These are phyloP conservation scores for Acanthamoeba lenticulata DNA, from an alignment of 208 protist species.

Conservation along the genomic window DNA sequence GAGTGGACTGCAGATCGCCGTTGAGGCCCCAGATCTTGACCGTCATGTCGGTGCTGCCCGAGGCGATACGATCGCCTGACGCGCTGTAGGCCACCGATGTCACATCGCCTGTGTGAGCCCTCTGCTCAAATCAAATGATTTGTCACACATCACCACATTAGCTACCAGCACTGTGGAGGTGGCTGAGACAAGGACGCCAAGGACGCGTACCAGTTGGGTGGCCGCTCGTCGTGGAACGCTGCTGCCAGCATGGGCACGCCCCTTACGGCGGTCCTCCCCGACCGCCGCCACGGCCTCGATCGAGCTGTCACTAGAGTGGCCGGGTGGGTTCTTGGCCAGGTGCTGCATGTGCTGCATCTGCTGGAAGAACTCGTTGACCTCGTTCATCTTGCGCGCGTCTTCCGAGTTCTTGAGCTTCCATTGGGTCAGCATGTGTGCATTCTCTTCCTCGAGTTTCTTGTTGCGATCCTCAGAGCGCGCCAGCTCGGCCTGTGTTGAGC, in stretches of 20 bases:
- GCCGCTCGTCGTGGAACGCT: neutral
- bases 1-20: conserved; percentile 13
- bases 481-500: neutral
- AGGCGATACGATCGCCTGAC: neutral
- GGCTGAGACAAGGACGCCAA: neutral
- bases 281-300: too few species aligned
- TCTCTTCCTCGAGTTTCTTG: conserved; percentile 48
- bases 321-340: neutral
- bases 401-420: neutral
- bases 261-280: neutral
- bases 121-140: neutral
- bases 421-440: neutral
- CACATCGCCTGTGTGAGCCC: conserved; percentile 7
- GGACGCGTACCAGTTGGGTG: neutral
- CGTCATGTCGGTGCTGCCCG: conserved; percentile 23
- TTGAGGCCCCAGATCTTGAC: neutral
- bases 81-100: neutral
- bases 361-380: conserved; percentile 56
- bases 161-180: neutral
- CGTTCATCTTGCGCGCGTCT: conserved; percentile 46
- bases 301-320: neutral
- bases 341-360: conserved; percentile 51
- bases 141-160: neutral
- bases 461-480: neutral
- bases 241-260: neutral